Conservation (phyloP, 495 filamentous ascomycete genomes). For the Aspergillus cristatus region DNA sequence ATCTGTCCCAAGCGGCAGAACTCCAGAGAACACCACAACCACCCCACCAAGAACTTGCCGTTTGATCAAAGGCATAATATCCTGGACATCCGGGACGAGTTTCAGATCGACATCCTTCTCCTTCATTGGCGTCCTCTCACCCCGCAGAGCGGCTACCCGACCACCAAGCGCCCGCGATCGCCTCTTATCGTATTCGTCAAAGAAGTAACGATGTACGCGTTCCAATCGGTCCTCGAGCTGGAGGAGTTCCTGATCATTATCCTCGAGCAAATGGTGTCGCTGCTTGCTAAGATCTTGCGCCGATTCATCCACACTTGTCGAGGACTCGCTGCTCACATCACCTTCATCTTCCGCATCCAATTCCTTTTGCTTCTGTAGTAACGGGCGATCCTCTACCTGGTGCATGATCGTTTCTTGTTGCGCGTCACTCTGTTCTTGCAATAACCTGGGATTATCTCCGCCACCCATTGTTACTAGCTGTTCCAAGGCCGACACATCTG, state of each 20-base stretch:
- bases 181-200: constrained; percentile 61
- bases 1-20: constrained; percentile 73
- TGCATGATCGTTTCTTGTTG: constrained; percentile 79
- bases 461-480: constrained; percentile 71
- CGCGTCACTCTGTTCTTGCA: constrained; percentile 67
- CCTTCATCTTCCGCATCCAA: constrained; percentile 67
- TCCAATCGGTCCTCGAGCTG: constrained; percentile 65
- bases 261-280: constrained; percentile 72
- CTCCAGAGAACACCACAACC: constrained; percentile 76
- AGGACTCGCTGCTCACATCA: constrained; percentile 31
- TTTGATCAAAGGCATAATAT: constrained; percentile 74
- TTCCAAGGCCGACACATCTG: constrained; percentile 52
- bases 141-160: constrained; percentile 49
- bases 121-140: constrained; percentile 38
- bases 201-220: constrained; percentile 69
- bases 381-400: constrained; percentile 78
- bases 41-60: constrained; percentile 55
- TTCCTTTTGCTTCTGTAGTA: constrained; percentile 79
- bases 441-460: constrained; percentile 57
- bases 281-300: constrained; percentile 35
- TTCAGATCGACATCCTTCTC: constrained; percentile 52
- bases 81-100: constrained; percentile 75
- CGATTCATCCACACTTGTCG: constrained; percentile 32
- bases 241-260: constrained; percentile 73
- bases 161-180: constrained; percentile 43